Percentiles rank a stretch among this genome's conserved stretches.
These are phyloP conservation scores for Cichorium intybus DNA, from an alignment of 140 eudicot species.

Conservation along the genomic window DNA sequence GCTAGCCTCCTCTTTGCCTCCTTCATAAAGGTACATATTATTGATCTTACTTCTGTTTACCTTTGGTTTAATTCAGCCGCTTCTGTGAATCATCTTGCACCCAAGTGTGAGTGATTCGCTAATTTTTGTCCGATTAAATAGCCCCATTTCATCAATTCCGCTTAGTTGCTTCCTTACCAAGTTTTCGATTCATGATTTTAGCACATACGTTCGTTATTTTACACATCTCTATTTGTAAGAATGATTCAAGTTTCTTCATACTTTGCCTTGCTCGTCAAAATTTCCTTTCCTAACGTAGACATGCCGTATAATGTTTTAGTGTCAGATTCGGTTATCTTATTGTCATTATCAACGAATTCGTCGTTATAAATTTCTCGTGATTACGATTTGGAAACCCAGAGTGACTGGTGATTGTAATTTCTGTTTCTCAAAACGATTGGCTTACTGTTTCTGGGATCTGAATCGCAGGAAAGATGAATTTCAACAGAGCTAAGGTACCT, in stretches of 20 bases:
- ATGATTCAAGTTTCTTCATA: background rate
- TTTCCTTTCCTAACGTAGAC: background rate
- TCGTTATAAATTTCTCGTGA: background rate
- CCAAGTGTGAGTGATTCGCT: conserved; percentile 1
- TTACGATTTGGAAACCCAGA: background rate
- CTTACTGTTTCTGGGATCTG: background rate
- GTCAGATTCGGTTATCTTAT: background rate
- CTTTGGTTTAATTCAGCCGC: background rate
- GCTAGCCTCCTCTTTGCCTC: background rate
- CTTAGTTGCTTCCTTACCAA: background rate
- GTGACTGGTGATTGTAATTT: background rate
- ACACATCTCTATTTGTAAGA: background rate
- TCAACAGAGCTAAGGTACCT: conserved; percentile 12
- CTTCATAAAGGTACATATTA: conserved; percentile 3
- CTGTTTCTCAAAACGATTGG: background rate
- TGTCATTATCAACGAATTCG: background rate
- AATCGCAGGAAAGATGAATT: conserved; percentile 13
- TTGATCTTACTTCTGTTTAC: background rate
- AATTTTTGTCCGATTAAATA: background rate
- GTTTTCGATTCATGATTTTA: background rate
- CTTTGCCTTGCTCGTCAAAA: background rate
- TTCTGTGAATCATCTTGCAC: conserved; percentile 2
- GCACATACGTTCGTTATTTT: background rate
- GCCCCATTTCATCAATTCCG: background rate
- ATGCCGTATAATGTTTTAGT: background rate